Conservation (phyloP, 1,284 basidiomycete species). For the Malassezia furfur region DNA sequence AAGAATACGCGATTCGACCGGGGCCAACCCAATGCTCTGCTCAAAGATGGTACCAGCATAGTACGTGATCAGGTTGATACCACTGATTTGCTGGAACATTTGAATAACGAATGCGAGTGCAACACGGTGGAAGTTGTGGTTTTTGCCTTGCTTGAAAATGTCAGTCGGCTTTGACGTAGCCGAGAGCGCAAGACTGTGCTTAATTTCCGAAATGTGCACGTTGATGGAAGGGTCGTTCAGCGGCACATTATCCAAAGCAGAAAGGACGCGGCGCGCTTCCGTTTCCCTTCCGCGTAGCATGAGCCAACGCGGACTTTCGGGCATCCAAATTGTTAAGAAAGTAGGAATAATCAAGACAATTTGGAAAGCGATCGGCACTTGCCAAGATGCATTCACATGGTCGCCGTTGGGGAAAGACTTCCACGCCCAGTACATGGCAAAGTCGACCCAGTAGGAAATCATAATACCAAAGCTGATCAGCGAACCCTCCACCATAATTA, state of each 20-base stretch:
- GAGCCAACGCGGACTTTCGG: slow-evolving; percentile 46
- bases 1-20: slow-evolving; percentile 35
- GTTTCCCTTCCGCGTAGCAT: slow-evolving; percentile 32
- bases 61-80: slow-evolving; percentile 44
- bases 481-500: slow-evolving; percentile 45
- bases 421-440: slow-evolving; percentile 35
- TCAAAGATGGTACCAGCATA: slow-evolving; percentile 44
- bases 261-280: slow-evolving; percentile 34
- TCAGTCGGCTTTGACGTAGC: slow-evolving; percentile 22
- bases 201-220: slow-evolving; percentile 34
- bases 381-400: slow-evolving; percentile 21
- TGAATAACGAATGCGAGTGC: slow-evolving; percentile 38
- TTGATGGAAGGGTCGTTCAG: slow-evolving; percentile 27
- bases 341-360: slow-evolving; percentile 44
- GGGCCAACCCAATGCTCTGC: slow-evolving; percentile 31
- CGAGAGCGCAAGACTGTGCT: slow-evolving; percentile 26
- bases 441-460: slow-evolving; percentile 43
- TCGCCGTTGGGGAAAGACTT: not conserved
- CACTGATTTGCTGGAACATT: slow-evolving; percentile 45
- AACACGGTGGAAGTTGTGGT: slow-evolving; percentile 44
- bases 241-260: slow-evolving; percentile 34
- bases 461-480: slow-evolving; percentile 36
- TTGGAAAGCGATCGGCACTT: slow-evolving; percentile 42
- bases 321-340: slow-evolving; percentile 42
- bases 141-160: slow-evolving; percentile 39